phyloP scores from a whole-genome alignment of 2,329 filamentous ascomycete species.

The Fusarium stilboides region DNA sequence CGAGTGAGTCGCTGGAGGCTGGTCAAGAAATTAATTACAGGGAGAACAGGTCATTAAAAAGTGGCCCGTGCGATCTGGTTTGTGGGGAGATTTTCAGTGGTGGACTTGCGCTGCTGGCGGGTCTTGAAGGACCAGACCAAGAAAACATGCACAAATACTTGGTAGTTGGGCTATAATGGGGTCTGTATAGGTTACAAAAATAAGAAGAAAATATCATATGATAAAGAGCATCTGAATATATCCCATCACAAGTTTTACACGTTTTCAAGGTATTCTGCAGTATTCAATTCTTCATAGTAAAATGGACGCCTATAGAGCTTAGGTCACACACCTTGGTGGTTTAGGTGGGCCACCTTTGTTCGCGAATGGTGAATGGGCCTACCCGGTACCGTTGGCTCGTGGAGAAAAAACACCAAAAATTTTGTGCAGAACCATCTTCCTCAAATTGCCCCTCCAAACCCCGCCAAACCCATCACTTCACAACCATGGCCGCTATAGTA shows the following conservation, averaged over 20 bases:
- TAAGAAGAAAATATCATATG: too few species aligned
- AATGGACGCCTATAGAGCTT: too few species aligned
- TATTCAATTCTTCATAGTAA: too few species aligned
- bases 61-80: constrained; percentile 39
- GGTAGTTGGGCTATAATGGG: too few species aligned
- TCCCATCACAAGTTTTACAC: too few species aligned
- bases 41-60: constrained; percentile 13
- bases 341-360: constrained; percentile 21
- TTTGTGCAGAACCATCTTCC: constrained; percentile 44
- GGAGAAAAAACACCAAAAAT: constrained; percentile 49
- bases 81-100: constrained; percentile 40
- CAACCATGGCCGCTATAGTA: constrained; percentile 54
- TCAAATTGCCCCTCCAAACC: constrained; percentile 53
- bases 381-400: too few species aligned
- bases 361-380: constrained; percentile 3
- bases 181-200: too few species aligned
- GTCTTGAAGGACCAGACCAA: background rate
- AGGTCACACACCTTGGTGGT: background rate
- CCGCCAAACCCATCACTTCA: constrained; percentile 41
- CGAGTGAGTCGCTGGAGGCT: constrained; percentile 38
- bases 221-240: too few species aligned
- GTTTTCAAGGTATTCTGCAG: too few species aligned
- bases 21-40: background rate
- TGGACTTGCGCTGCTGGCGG: background rate
- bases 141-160: too few species aligned